Evolutionary conservation across 148 eudicot genomes (phyloP).

Genomic region (Suaeda aralocaspica): DNA sequence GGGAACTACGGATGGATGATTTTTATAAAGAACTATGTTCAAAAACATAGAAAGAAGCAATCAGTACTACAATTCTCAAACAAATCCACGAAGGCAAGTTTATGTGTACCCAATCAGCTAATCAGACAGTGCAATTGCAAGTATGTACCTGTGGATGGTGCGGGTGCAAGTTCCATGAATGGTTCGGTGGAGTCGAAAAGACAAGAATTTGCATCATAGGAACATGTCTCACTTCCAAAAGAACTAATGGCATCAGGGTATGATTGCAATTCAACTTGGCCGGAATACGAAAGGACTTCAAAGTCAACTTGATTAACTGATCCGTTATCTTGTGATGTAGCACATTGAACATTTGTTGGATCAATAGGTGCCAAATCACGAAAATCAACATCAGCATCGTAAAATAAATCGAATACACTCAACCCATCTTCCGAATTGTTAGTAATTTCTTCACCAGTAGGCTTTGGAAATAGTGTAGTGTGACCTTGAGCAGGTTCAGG

Average conservation of each 20-base stretch:
- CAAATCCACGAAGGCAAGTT: conserved; percentile 12
- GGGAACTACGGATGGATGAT: too few relatives aligned
- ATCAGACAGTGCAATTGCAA: conserved; percentile 14
- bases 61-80: neutral
- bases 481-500: conserved; percentile 40
- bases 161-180: conserved; percentile 23
- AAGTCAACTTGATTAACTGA: conserved; percentile 24
- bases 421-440: conserved; percentile 41
- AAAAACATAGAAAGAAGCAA: neutral
- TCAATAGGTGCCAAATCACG: conserved; percentile 29
- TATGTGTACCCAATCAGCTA: conserved; percentile 16
- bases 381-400: conserved; percentile 38
- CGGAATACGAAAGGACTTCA: conserved; percentile 20
- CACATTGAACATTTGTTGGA: conserved; percentile 16
- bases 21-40: too few relatives aligned
- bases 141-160: conserved; percentile 54
- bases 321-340: conserved; percentile 24
- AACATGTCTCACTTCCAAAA: conserved; percentile 31
- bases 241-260: conserved; percentile 10
- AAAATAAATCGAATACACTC: conserved; percentile 44
- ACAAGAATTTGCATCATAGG: conserved; percentile 26
- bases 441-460: conserved; percentile 20
- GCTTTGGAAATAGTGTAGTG: conserved; percentile 38
- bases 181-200: conserved; percentile 27
- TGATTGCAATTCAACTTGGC: conserved; percentile 1